Evolutionary conservation across 2,329 filamentous ascomycete genomes (phyloP), one percentile per base, ranked within the genome.

Genomic region (Calcarisporium arbuscula): DNA sequence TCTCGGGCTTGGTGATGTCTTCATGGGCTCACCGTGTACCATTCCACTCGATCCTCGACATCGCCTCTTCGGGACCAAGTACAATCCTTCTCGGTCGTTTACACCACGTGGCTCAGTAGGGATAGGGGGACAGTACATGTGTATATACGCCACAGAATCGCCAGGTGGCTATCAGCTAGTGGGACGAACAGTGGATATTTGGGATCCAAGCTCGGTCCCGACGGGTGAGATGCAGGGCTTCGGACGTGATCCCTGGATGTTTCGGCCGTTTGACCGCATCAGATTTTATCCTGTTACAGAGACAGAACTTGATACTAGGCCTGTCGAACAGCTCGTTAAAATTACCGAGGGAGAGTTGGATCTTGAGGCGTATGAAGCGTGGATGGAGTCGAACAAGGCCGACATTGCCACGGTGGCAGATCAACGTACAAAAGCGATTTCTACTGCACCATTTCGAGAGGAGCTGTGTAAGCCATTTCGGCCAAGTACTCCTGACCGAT

Each of bases 1-100:
- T 4, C 41, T 63, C 6, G 60, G 58, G 2, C 53, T 63, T 1
- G 60, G 60, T 1, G 58, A 61, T 30, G 58, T 63, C n/a, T 63
- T 60, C 39, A 49, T 60, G 36, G 60, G 58, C 3, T 60, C 56
- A 0, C 59, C 60, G 1, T 61, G 57, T 32, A 48, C 56, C 1
- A 45, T 62, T 11, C 58, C 58, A 4, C 39, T 62, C 5, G 56
- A 56, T 38, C 56, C 47, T 30, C 53, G 47, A n/a, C 54, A 52
- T 34, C 50, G 58, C 4, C 39, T 61, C 6, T 56, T 59, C 10
- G 56, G 57, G 8, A 58, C 55, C 18, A 61, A 61, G 27, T 61
- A 61, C 39, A 61, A 60, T 23, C 58, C 57, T 1, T 58, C 58
- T 2, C 48, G 58, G 2, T 58, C 56, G 5, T 60, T 53, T 25